These are phyloP conservation scores for Quercus phellos DNA, from an alignment of 331 rosid species.

Conservation along the genomic window DNA sequence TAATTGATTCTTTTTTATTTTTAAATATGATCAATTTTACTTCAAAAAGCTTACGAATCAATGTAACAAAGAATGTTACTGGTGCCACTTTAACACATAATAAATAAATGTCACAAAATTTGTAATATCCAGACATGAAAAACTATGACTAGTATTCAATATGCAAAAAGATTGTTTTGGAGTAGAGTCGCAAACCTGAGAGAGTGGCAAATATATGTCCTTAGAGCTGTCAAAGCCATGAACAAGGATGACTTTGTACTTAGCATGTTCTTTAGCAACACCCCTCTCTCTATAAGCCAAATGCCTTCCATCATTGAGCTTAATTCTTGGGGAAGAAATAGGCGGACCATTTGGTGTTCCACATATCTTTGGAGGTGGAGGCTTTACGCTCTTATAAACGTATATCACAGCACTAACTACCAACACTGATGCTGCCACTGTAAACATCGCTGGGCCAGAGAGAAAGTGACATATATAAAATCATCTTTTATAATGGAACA, in stretches of 20 bases:
- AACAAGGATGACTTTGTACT: constrained; percentile 20
- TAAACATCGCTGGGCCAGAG: not conserved
- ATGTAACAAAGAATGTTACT: no score
- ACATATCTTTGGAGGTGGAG: constrained; percentile 20
- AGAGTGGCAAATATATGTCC: constrained; percentile 30
- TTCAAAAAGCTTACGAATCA: no score
- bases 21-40: no score
- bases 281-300: constrained; percentile 27
- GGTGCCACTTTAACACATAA: no score
- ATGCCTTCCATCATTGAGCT: constrained; percentile 29
- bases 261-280: constrained; percentile 4
- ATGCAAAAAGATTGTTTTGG: not conserved
- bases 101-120: no score
- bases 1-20: not conserved
- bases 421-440: not conserved
- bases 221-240: constrained; percentile 35
- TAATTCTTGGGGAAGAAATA: constrained; percentile 27
- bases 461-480: not conserved
- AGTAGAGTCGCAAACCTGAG: constrained; percentile 14
- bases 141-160: not conserved
- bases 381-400: not conserved
- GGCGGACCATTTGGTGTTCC: constrained; percentile 16
- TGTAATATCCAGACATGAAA: no score
- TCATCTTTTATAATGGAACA: not conserved
- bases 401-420: not conserved